Percentiles rank a stretch among this genome's conserved stretches.
These are phyloP conservation scores for Tricladium varicosporioides DNA, from an alignment of 2,329 filamentous ascomycete species.

Conservation along the genomic window DNA sequence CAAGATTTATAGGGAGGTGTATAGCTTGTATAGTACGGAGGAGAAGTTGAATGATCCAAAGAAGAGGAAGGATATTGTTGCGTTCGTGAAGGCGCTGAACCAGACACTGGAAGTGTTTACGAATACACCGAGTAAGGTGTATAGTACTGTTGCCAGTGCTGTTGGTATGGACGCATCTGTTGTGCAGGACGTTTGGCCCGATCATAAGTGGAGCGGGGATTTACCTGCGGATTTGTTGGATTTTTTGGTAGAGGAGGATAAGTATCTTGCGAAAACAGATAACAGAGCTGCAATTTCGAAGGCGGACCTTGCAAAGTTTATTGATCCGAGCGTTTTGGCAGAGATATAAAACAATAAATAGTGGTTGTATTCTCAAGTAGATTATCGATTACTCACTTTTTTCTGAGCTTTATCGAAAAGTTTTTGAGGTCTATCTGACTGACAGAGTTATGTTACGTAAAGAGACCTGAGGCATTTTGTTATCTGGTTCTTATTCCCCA, in stretches of 20 bases:
- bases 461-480: no score
- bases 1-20: conserved; percentile 15
- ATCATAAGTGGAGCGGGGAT: conserved; percentile 12
- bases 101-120: conserved; percentile 8
- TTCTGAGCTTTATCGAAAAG: no score
- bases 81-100: conserved; percentile 13
- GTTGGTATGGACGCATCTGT: conserved; percentile 11
- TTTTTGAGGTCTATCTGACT: no score
- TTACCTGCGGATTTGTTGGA: conserved; percentile 14
- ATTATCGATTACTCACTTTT: no score
- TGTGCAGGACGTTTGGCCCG: conserved; percentile 14
- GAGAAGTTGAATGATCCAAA: conserved; percentile 11
- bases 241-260: conserved; percentile 16
- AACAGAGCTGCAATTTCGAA: conserved; percentile 7
- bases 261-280: conserved; percentile 15
- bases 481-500: no score
- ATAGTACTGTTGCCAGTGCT: conserved; percentile 2
- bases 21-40: conserved; percentile 11
- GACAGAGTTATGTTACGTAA: no score
- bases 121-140: conserved; percentile 5
- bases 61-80: conserved; percentile 15
- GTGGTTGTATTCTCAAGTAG: no score
- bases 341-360: neutral
- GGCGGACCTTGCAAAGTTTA: conserved; percentile 11
- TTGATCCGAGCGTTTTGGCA: conserved; percentile 13